These are phyloP conservation scores for Penicillium sclerotiorum DNA, from an alignment of 2,329 filamentous ascomycete species.

Conservation along the genomic window DNA sequence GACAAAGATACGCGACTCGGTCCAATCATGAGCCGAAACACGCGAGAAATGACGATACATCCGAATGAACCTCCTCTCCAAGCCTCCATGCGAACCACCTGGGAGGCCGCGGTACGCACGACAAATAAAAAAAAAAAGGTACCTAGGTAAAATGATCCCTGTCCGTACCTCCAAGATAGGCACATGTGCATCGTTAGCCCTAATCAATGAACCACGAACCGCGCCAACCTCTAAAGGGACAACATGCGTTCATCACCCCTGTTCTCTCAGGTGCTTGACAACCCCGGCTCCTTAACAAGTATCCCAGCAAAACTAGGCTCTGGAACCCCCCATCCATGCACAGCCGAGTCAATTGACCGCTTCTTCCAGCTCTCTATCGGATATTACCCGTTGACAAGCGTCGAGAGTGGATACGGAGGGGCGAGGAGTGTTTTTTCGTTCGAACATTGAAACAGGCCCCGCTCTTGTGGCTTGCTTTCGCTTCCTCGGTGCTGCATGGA, in stretches of 20 bases:
- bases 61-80: neutral
- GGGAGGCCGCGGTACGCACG: neutral
- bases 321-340: neutral
- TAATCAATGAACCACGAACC: too few species aligned
- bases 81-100: neutral
- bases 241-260: too few species aligned
- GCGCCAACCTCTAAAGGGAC: too few species aligned
- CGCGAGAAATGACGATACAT: slow-evolving; percentile 3
- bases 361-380: neutral
- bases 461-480: slow-evolving; percentile 8
- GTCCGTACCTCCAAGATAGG: too few species aligned
- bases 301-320: neutral
- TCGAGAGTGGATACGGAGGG: neutral
- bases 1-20: neutral
- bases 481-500: neutral
- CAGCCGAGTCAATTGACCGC: neutral
- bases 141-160: too few species aligned
- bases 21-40: slow-evolving; percentile 1
- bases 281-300: too few species aligned
- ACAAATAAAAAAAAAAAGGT: neutral
- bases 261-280: too few species aligned
- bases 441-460: slow-evolving; percentile 10
- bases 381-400: neutral
- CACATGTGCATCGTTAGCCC: too few species aligned
- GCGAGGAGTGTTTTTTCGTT: neutral